Base-by-base conservation (phyloP, 129 eudicot genomes). In the Gnaphalium uliginosum region DNA sequence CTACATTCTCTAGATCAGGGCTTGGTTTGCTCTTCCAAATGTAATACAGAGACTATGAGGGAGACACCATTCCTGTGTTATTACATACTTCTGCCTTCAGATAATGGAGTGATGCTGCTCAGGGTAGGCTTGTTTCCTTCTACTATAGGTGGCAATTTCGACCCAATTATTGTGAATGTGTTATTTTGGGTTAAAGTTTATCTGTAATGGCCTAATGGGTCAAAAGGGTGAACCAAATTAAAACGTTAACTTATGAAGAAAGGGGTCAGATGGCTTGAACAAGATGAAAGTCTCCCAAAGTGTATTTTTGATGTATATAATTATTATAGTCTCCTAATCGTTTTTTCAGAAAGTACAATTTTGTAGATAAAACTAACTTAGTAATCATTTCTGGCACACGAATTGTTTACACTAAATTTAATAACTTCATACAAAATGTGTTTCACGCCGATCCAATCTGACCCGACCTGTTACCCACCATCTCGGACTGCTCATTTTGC, bases 1-100 rank as follows among this genome's bases (percentile, higher is more conserved):
- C 89, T 94, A 54, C 81, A 86, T 81, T 76, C 85, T 80, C 86
- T 88, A n/a, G 95, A 90, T 73, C 92, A 88, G 77, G 98, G 96
- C n/a, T 80, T 93, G 68, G 79, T 93, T 64, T 94, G 98, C 89
- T 87, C 85, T 77, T 90, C 98, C 43, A 73, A 69, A 75, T 83
- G 91, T 83, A 94, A 90, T 68, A 78, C 89, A 74, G 97, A 90
- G 82, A 90, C 88, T 22, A 68, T 73, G 84, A 87, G 67, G 69
- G 87, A 82, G 81, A 87, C 96, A 80, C 78, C 87, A 33, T 88
- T 94, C 57, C 83, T 48, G 81, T 94, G 95, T 83, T 94, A 86
- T 80, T 90, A 87, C 82, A 71, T 90, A 68, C 91, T 94, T 71
- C 72, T 90, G 63, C 98, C 98, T 78, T 88, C 98, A 66, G 90